Percentiles rank a stretch among this genome's conserved stretches.
Evolutionary conservation across 2,329 filamentous ascomycete genomes (phyloP).

Genomic region (Trichoderma koningii): DNA sequence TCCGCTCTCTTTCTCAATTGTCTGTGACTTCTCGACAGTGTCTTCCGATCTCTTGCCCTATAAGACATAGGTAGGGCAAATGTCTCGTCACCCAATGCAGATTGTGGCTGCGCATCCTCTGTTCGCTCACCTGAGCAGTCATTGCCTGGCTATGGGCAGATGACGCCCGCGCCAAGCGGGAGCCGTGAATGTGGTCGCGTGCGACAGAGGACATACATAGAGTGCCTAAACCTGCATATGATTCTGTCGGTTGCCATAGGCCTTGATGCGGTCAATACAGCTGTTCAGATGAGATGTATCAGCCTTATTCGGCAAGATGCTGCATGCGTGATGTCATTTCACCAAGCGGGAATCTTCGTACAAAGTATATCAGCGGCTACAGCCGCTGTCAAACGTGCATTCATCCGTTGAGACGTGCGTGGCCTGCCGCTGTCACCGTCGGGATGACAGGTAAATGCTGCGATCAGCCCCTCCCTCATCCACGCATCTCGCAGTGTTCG

Average conservation of each 20-base stretch:
- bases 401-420: neutral
- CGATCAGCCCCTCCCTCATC: too few relatives aligned
- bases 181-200: conserved; percentile 11
- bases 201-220: neutral
- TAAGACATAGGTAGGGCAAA: neutral
- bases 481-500: neutral
- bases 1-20: neutral
- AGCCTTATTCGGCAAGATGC: neutral
- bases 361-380: neutral
- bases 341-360: neutral
- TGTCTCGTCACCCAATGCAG: neutral
- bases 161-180: conserved; percentile 18
- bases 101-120: conserved; percentile 10
- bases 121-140: conserved; percentile 22
- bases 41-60: conserved; percentile 10
- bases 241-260: neutral
- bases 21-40: neutral
- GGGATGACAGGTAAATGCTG: neutral
- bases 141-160: conserved; percentile 9
- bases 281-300: neutral
- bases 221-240: neutral
- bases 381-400: neutral
- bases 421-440: neutral
- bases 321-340: conserved; percentile 15
- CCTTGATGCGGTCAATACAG: neutral